Conservation (phyloP, 257 asterid genomes). For the Anisodus tanguticus region DNA sequence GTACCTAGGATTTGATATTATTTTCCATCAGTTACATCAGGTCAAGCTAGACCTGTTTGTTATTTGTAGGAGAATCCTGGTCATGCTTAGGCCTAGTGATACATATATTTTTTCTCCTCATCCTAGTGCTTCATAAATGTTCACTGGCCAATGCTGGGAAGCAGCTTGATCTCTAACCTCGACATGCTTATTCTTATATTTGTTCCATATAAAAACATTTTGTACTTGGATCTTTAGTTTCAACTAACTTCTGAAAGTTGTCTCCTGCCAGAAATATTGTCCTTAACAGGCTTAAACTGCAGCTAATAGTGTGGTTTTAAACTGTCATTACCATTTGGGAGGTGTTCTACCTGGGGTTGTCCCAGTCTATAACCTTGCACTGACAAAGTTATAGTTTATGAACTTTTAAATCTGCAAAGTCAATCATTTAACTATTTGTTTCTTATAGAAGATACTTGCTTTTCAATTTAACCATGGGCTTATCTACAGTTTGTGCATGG, state of each 20-base stretch:
- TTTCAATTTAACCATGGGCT: conserved; percentile 17
- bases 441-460: not conserved
- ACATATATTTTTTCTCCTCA: not conserved
- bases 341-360: not conserved
- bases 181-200: not conserved
- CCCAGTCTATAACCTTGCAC: not conserved
- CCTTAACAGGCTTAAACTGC: not conserved
- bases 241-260: not conserved
- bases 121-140: not conserved
- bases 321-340: conserved; percentile 15
- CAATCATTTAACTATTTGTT: not conserved
- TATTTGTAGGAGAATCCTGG: not conserved
- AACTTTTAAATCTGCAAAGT: conserved; percentile 7
- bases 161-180: not conserved
- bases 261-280: not conserved
- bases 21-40: not conserved
- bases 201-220: not conserved
- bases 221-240: not conserved
- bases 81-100: not conserved
- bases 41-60: not conserved
- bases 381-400: not conserved
- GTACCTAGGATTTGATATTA: not conserved
- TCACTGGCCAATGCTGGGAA: not conserved
- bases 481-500: conserved; percentile 2
- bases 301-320: not conserved